Conservation (phyloP, 768 basidiomycete genomes). For the Lactarius pseudohatsudake region DNA sequence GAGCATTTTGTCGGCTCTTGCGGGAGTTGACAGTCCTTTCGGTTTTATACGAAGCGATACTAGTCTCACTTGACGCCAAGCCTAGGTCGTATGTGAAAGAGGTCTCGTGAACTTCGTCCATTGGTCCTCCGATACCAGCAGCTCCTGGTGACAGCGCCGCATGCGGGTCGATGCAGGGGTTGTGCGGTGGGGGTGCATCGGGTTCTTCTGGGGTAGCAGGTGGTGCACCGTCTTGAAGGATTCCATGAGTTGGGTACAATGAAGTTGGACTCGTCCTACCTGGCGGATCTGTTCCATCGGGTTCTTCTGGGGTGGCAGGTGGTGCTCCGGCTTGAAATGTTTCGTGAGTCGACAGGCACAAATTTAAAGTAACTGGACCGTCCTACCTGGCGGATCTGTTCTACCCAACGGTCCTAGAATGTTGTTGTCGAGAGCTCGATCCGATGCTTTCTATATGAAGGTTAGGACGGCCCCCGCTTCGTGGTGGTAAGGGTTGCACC, state of each 20-base stretch:
- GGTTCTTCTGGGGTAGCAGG: background rate
- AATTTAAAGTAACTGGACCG: no score
- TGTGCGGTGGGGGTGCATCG: background rate
- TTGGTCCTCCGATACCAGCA: background rate
- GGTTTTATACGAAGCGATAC: background rate
- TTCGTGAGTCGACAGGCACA: background rate
- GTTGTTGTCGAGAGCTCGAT: background rate
- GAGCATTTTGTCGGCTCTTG: background rate
- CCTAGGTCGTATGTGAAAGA: background rate
- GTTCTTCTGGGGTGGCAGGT: background rate
- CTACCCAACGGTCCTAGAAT: background rate
- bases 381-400: background rate
- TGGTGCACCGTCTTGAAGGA: background rate
- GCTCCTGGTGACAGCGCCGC: background rate
- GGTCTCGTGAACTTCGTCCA: background rate
- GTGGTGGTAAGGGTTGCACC: background rate
- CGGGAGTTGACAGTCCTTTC: background rate
- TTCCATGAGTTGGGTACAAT: background rate
- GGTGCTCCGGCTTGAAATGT: background rate
- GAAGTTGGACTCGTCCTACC: background rate
- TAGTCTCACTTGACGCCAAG: background rate
- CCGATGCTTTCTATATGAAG: background rate
- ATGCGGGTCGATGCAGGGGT: background rate
- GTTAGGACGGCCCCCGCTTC: background rate
- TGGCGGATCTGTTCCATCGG: background rate